Base-by-base conservation (phyloP, 257 asterid species). In the Phtheirospermum japonicum region DNA sequence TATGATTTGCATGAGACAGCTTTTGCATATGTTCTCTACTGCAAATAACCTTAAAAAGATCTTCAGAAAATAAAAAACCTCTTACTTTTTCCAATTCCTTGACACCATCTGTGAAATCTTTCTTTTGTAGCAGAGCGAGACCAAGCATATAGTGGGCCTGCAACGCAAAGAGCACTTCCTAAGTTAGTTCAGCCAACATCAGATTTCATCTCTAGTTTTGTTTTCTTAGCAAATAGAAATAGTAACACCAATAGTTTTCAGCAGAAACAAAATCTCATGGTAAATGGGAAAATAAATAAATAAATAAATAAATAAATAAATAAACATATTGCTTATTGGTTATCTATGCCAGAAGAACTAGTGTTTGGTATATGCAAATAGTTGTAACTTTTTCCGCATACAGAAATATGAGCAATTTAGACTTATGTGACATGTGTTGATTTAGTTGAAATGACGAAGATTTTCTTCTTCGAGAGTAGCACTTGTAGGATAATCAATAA, bases 101-200 rank as follows among this genome's bases (percentile, higher is more conserved):
- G 69, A 80, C 81, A 64, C 94, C 94, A 63, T 79, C 81, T 13
- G 75, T 76, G 54, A 69, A 83, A 9, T 77, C 81, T 75, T 74
- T 68, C 74, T 59, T 79, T 67, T 79, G 73, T 32, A 83, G 82
- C 73, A 85, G 67, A 6, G 88, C 94, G 28, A 80, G 94, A 51
- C 94, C 90, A 26, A 85, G 88, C 86, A 83, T 80, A 61, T 83
- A 80, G 71, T 80, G 90, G 4, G 73, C 95, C 90, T 86, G 83
- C 19, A 64, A 73, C n/a, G 33, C 28, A 63, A 63, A 59, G 61
- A 26, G 45, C 50, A 62, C 36, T 50, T 58, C 28, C 36, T 4
- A 43, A n/a, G 40, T 71, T 65, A 65, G 65, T 52, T 14, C 43
- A 16, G 48, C 45, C 33, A 23, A 61, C 43, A 51, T 10, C 20